Evolutionary conservation across 1,139 yeast genomes (phyloP).

Genomic region (Suhomyces anneliseae): DNA sequence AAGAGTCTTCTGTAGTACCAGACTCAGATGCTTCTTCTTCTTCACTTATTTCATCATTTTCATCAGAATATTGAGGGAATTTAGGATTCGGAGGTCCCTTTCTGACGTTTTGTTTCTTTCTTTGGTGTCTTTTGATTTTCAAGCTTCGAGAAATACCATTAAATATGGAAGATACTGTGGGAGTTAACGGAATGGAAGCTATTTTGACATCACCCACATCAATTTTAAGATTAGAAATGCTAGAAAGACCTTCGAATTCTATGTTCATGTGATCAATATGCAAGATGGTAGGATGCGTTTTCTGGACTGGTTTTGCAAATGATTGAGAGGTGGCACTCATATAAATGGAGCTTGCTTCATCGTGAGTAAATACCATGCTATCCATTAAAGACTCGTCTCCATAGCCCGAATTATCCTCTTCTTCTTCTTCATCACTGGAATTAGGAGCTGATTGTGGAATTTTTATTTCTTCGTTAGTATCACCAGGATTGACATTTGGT

Average conservation of each 20-base stretch:
- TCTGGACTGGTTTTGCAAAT: slow-evolving; percentile 21
- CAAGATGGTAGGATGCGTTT: slow-evolving; percentile 20
- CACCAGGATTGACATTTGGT: slow-evolving; percentile 40
- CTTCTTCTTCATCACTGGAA: slow-evolving; percentile 20
- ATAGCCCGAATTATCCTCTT: slow-evolving; percentile 31
- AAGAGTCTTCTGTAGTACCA: slow-evolving; percentile 10
- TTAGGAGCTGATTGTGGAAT: slow-evolving; percentile 11
- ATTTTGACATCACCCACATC: slow-evolving; percentile 46
- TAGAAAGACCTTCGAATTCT: slow-evolving; percentile 53
- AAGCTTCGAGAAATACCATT: slow-evolving; percentile 34
- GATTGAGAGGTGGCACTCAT: slow-evolving; percentile 74
- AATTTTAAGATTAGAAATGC: slow-evolving; percentile 47
- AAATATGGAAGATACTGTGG: slow-evolving; percentile 33
- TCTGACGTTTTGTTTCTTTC: slow-evolving; percentile 25
- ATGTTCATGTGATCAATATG: slow-evolving; percentile 38
- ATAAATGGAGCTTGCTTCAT: slow-evolving; percentile 71
- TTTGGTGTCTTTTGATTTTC: slow-evolving; percentile 34
- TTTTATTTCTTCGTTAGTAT: slow-evolving; percentile 14
- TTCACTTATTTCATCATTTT: slow-evolving; percentile 17
- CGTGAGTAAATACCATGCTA: slow-evolving; percentile 67
- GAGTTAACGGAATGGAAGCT: slow-evolving; percentile 41
- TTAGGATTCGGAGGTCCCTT: slow-evolving; percentile 14
- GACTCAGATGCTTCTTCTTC: slow-evolving; percentile 11
- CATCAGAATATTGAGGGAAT: slow-evolving; percentile 35
- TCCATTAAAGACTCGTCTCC: slow-evolving; percentile 50